Evolutionary conservation across 1,139 yeast genomes (phyloP).

Genomic region (Citeromyces siamensis): DNA sequence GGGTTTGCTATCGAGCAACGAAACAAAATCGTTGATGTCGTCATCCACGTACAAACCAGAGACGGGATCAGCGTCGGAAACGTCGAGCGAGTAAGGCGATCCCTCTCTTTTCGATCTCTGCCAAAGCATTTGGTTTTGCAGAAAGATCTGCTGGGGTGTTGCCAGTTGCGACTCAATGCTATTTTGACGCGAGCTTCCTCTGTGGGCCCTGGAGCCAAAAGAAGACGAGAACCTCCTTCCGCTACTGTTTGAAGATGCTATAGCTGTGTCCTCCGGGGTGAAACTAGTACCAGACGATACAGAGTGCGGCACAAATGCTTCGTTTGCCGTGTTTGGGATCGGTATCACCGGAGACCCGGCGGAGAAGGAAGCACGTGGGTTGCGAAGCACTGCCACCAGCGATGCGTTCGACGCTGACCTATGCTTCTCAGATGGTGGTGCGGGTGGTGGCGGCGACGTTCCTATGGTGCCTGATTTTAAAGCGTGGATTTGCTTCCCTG

Average conservation of each 20-base stretch:
- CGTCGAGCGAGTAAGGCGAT: conserved; percentile 9
- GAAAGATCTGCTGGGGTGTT: conserved; percentile 3
- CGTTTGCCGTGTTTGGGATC: conserved; percentile 3
- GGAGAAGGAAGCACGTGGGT: conserved; percentile 10
- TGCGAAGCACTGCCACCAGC: conserved; percentile 37
- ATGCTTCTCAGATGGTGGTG: conserved; percentile 15
- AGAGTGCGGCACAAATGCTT: conserved; percentile 11
- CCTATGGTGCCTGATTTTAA: conserved; percentile 53
- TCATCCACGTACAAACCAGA: conserved; percentile 40
- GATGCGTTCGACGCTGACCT: conserved; percentile 43
- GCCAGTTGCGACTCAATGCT: conserved; percentile 14
- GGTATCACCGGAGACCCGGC: conserved; percentile 8
- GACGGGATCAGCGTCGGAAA: conserved; percentile 13
- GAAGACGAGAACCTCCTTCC: conserved; percentile 43
- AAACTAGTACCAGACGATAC: conserved; percentile 8
- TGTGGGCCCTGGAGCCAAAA: conserved; percentile 32
- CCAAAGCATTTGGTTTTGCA: conserved; percentile 4
- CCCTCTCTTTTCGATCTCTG: conserved; percentile 4
- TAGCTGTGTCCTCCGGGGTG: conserved; percentile 5
- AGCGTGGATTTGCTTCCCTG: conserved; percentile 32
- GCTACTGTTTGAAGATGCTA: conserved; percentile 8
- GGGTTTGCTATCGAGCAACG: conserved; percentile 61
- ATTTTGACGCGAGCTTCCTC: conserved; percentile 14
- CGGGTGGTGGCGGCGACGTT: conserved; percentile 29
- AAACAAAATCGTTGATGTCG: conserved; percentile 71